Conservation (phyloP, 495 filamentous ascomycete genomes). For the Daldinia caldariorum region DNA sequence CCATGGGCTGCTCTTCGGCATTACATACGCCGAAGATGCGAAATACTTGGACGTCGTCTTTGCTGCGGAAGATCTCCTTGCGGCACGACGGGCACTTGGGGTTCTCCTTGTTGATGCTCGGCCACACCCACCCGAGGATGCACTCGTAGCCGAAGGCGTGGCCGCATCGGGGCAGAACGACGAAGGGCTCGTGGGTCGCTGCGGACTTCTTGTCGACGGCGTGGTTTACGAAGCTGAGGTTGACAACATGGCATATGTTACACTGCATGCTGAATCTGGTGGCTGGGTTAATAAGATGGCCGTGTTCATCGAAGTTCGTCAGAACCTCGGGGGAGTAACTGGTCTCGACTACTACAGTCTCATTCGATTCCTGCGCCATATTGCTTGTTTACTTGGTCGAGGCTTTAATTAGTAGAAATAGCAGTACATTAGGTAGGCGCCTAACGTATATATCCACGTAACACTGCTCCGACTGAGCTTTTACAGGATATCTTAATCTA, state of each 20-base stretch:
- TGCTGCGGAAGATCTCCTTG: background rate
- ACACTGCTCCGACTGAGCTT: too few species aligned
- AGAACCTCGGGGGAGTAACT: constrained; percentile 28
- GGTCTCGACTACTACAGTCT: constrained; percentile 6
- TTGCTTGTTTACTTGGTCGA: background rate
- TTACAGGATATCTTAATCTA: too few species aligned
- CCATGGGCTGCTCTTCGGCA: constrained; percentile 15
- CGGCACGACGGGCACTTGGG: constrained; percentile 26
- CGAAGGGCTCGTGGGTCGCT: constrained; percentile 21
- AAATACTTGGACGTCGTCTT: background rate
- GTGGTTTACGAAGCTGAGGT: constrained; percentile 20
- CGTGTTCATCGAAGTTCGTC: constrained; percentile 24
- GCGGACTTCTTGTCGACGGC: constrained; percentile 7
- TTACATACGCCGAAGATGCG: constrained; percentile 7
- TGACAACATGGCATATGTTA: constrained; percentile 4
- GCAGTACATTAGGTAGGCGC: too few species aligned
- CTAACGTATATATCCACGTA: too few species aligned
- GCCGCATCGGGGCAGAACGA: constrained; percentile 28
- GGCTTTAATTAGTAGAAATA: background rate
- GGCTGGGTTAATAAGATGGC: constrained; percentile 6
- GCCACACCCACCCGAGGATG: background rate
- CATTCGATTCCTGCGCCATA: background rate
- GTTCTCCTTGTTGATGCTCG: background rate
- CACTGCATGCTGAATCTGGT: constrained; percentile 27
- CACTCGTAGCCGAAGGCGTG: constrained; percentile 37